phyloP scores from a whole-genome alignment of 441 rosid species.

The Macaranga tanarius region DNA sequence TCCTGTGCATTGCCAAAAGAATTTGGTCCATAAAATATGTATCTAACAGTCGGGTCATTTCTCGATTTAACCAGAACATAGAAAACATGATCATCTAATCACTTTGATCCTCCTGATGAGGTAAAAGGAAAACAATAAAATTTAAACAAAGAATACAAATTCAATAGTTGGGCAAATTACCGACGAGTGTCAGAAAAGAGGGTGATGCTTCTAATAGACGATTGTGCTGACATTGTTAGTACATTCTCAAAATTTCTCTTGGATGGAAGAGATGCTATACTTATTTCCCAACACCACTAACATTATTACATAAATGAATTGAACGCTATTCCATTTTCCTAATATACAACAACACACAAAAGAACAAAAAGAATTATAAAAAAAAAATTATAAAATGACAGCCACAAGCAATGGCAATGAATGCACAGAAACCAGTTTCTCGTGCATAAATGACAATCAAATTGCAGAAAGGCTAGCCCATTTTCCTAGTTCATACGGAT shows the following conservation, averaged over 20 bases:
- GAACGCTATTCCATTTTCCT: conserved; percentile 17
- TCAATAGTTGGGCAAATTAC: too few species aligned
- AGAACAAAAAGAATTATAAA: not conserved
- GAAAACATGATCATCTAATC: too few species aligned
- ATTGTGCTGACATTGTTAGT: not conserved
- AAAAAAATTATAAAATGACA: not conserved
- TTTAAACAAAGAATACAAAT: too few species aligned
- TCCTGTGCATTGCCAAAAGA: too few species aligned
- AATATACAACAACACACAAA: conserved; percentile 28
- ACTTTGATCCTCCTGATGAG: too few species aligned
- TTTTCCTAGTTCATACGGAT: conserved; percentile 85
- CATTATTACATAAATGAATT: conserved; percentile 23
- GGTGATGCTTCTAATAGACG: not conserved
- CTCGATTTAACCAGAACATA: too few species aligned
- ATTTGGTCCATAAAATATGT: too few species aligned
- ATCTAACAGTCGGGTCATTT: too few species aligned
- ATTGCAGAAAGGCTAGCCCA: conserved; percentile 84
- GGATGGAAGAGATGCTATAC: not conserved
- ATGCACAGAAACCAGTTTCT: conserved; percentile 12
- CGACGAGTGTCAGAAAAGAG: too few species aligned
- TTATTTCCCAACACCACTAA: conserved; percentile 11
- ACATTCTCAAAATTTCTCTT: conserved; percentile 14
- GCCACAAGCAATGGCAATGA: conserved; percentile 16
- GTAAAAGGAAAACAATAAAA: too few species aligned
- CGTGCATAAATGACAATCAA: conserved; percentile 28